Base-by-base conservation (phyloP, 2,329 filamentous ascomycete genomes). In the Cytospora piceae region DNA sequence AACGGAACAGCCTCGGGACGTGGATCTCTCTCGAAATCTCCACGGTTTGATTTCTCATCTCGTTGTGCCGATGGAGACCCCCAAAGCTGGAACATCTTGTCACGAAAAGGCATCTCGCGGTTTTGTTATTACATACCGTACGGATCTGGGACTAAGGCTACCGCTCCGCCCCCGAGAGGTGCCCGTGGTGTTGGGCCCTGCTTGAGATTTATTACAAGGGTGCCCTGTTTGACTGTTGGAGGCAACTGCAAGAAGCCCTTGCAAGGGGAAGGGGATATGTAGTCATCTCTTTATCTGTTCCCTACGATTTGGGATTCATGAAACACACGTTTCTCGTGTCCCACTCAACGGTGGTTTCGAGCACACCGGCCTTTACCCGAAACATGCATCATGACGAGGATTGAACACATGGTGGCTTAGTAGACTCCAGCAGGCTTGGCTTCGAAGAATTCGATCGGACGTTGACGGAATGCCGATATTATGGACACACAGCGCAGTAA, bases 321-420 rank as follows among this genome's bases (percentile, higher is more conserved):
- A 65, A 65, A 67, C 66, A 61, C 63, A 46, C 66, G 64, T 65
- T 65, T 67, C 66, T 67, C 66, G 66, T 67, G 66, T 67, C 66
- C 66, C 65, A 54, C 22, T 22, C 46, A 49, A 34, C 53, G 62
- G 62, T 22, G 46, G 66, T 67, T 67, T 67, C 66, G 63, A 65
- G 49, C 56, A 14, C 15, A 9, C 24, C 31, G 58, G 66, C 31
- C 42, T 52, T 59, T 32, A 22, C 24, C 46, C 53, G 55, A 27
- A n/a, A 32, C 51, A 32, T 31, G 17, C 12, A n/a, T 37, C 53
- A 37, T 42, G 54, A 59, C n/a, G 58, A 29, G n/a, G 14, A 51
- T 22, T 22, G 31, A 31, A 57, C 8, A 14, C 9, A 24, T 22
- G 14, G n/a, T 22, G 17, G 24, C 9, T 29, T 57, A 9, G 29